Evolutionary conservation across 202 grass and related monocot species (phyloP), one percentile per base, ranked within the genome.

Genomic region (Carex arenaria): DNA sequence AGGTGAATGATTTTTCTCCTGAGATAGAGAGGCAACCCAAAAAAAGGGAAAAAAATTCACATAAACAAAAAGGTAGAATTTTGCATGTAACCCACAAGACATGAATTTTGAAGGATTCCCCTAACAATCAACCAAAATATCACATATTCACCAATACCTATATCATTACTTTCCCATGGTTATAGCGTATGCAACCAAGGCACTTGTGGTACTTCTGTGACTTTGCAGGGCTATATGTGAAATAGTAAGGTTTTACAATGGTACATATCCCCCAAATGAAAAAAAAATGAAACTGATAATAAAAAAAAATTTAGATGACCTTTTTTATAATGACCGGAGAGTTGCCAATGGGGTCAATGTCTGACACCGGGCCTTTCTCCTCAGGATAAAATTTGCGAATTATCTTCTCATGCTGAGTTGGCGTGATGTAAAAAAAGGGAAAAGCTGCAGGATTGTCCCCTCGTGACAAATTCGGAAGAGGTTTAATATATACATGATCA

Each of bases 281-380:
- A 69, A 18, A 65, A 68, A 60, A 34, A 51, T 82, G 18, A 59
- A 77, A 70, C 70, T 10, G 56, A 45, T 3, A 61, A 66, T 54
- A 11, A 88, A 61, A 52, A 88, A 47, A 66, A 31, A n/a, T 79
- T 31, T 17, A 64, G 86, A 72, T 52, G 88, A 98, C 95, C 95
- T 98, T 98, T 88, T 95, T 88, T 85, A 98, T 98, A 64, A 98
- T 95, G 26, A 93, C 95, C 75, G 95, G 95, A 83, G 95, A 98
- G 85, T 98, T 98, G 17, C 95, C 95, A 81, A 95, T 95, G 60
- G 95, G 95, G 70, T 98, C 92, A 1, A 98, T 71, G 84, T 95
- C 70, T 64, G 92, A 90, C 47, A 93, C 67, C 15, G 89, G 95
- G 22, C 92, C 95, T 71, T 86, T 93, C 72, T 95, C 90, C 87